Percentiles rank a stretch among this genome's conserved stretches.
Conservation (phyloP, 306 rosid species). For the Hippophae gyantsensis region DNA sequence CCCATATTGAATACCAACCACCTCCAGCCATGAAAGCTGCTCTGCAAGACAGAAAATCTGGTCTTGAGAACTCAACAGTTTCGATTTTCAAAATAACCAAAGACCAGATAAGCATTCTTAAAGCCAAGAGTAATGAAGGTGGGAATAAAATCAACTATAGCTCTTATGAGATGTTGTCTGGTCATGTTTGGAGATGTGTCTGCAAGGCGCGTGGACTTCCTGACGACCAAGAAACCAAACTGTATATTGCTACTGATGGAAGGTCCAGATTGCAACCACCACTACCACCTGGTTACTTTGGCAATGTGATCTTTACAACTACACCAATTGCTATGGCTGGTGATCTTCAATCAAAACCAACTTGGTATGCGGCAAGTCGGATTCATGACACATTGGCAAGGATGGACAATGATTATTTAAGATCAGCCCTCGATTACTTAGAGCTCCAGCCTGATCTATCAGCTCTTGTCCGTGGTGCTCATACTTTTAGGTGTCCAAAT, state of each 20-base stretch:
- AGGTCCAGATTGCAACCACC: slow-evolving; percentile 69
- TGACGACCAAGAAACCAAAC: slow-evolving; percentile 60
- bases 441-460: slow-evolving; percentile 82
- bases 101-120: slow-evolving; percentile 48
- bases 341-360: slow-evolving; percentile 60
- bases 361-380: slow-evolving; percentile 68
- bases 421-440: slow-evolving; percentile 73
- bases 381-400: slow-evolving; percentile 54
- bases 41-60: slow-evolving; percentile 14
- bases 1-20: slow-evolving; percentile 74
- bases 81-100: slow-evolving; percentile 55
- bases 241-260: slow-evolving; percentile 84
- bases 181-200: slow-evolving; percentile 65
- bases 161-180: slow-evolving; percentile 75
- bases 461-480: slow-evolving; percentile 73
- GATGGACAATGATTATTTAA: slow-evolving; percentile 64
- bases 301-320: slow-evolving; percentile 78
- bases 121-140: slow-evolving; percentile 56
- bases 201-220: slow-evolving; percentile 67
- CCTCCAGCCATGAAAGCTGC: slow-evolving; percentile 53
- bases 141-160: slow-evolving; percentile 58
- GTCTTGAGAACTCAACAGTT: slow-evolving; percentile 26
- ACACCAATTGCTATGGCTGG: slow-evolving; percentile 64
- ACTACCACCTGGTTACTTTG: slow-evolving; percentile 75
- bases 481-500: slow-evolving; percentile 80